Base-by-base conservation (phyloP, 2,329 filamentous ascomycete species). In the Epichloe sibirici region DNA sequence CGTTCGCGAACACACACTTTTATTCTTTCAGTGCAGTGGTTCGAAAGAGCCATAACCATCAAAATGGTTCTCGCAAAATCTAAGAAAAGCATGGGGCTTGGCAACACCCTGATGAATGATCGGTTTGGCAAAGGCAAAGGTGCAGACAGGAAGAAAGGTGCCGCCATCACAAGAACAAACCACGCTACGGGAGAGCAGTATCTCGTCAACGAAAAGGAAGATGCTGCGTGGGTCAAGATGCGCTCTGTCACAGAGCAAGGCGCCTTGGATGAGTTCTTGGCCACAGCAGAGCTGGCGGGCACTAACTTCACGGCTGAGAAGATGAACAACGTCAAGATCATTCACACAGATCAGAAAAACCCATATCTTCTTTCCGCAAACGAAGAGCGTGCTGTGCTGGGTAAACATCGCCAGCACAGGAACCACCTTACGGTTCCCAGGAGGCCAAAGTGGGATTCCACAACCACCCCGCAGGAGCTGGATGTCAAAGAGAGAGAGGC, bases 251-350 rank as follows among this genome's bases (percentile, higher is more conserved):
- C 93, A 5, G 89, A 98, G 74, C 93, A 98, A 71, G 90, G 86
- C 60, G 90, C 90, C 45, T 82, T 98, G 56, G 93, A 98, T 69
- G 93, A 98, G 69, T 98, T 98, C 69, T 75, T 98, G 58, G 88
- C 86, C 53, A 98, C 93, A 2, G 94, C 93, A 57, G 90, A 97
- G 72, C 75, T 98, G 61, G 93, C 93, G n/a, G 91, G 90, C 58
- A 98, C 93, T 59, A 93, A 98, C 67, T 98, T 98, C 70, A 97
- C 91, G 1, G 94, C 93, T 31, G 90, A 97, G 75, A 97, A 97
- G 78, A 87, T 95, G 81, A 97, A 91, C 72, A 97, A 94, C 65
- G 87, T 97, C 71, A 96, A 96, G 75, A 96, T 98, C 66, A 96
- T 98, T 61, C 93, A 98, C 68, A 85, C 85, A 59, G 90, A 96